Evolutionary conservation across 108 stramenopile genomes (phyloP), one percentile per base, ranked within the genome.

Genomic region (Nitzschia putrida): DNA sequence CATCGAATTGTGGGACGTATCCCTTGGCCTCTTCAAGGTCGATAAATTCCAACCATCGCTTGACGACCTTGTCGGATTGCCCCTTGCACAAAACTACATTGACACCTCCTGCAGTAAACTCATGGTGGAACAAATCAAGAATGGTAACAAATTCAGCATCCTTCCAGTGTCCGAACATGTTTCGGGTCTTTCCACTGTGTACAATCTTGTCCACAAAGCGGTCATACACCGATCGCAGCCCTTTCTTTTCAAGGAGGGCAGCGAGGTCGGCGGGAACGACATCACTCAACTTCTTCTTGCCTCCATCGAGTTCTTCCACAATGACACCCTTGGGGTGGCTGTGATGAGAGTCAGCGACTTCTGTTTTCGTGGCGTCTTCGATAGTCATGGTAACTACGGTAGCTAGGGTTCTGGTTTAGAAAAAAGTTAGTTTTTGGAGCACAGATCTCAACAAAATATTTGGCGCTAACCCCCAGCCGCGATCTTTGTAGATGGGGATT

Each of bases 41-140:
- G 60, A 84, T 81, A 44, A 84, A 84, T 43, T 84, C 83, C 38
- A 84, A 37, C 83, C 83, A 84, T 11, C 83, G 83, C 23, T 50
- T 58, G 13, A 69, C 68, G 13, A 69, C 73, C 1, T 34, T 57
- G 11, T 34, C 73, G 22, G 78, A 81, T 22, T 42, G 43, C 25
- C 78, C 77, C 64, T 80, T 84, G 59, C 83, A 84, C 9, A 84
- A 56, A 7, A 59, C 76, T 3, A 84, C 83, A 34, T 76, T 78
- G 0, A 84, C 65, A 7, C 77, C 80, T 8, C 69, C 56, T 0
- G 53, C 63, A n/a, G 77, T 69, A 71, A 84, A 84, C 2, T 79
- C 71, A 49, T 84, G 80, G 14, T 66, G 77, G 47, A 81, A 84
- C 44, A 63, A 49, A 66, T 84, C 83, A 14, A 83, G 3, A 12